Base-by-base conservation (phyloP, 306 rosid genomes). In the Cucumis melo region DNA sequence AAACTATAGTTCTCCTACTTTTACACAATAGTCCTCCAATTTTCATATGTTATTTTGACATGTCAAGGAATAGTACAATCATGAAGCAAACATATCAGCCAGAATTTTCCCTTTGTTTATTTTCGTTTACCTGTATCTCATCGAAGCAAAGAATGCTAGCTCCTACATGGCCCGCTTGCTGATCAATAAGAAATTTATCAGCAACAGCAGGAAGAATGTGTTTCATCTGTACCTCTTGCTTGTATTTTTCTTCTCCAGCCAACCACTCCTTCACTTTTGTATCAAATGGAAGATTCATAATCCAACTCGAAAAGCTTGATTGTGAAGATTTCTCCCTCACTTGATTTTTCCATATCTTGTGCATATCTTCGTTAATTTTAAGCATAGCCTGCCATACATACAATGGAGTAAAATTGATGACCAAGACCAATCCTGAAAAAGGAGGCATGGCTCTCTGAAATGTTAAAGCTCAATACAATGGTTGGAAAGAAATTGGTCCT, bases 351-450 rank as follows among this genome's bases (percentile, higher is more conserved):
- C 98, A 94, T 84, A 89, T 85, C 83, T 87, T 88, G 82, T 94
- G 98, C 98, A 94, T 94, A 29, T 87, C 94, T 80, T 91, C 98
- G 84, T 94, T 94, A 82, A 94, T 94, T 86, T 87, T 91, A 77
- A 94, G 92, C 98, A 94, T 94, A 80, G 97, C 98, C 98, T 94
- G 86, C 80, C 82, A 61, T 78, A 58, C 20, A 73, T 66, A n/a
- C n/a, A n/a, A n/a, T 36, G 36, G 74, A 67, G 65, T 78, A 82
- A 61, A 75, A 29, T 77, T 16, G 44, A 68, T 9, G 48, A 53
- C 44, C 64, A 83, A 60, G 76, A 46, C 17, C 16, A 39, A 36
- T 46, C 58, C 75, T 80, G 24, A 44, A 70, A n/a, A 19, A n/a
- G 53, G 72, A 74, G 17, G 38, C 21, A 38, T 57, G 64, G 57